Conservation (phyloP, 139 green algal genomes). For the Coelastrella sp. region DNA sequence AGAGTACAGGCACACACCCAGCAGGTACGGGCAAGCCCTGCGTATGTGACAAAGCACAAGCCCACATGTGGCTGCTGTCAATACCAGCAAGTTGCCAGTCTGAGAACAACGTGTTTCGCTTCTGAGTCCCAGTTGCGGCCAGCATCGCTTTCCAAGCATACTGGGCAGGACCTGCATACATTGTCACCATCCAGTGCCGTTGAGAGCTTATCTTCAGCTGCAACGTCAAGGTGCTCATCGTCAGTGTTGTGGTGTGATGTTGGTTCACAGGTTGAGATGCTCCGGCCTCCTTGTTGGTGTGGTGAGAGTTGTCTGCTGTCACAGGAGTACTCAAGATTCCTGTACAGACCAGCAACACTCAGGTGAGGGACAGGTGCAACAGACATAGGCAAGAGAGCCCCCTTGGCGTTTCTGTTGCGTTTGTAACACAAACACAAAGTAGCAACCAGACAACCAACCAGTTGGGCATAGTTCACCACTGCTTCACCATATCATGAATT, state of each 20-base stretch:
- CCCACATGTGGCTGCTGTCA: not conserved
- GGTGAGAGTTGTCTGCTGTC: conserved; percentile 27
- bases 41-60: not conserved
- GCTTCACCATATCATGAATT: too few relatives aligned
- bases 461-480: too few relatives aligned
- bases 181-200: not conserved
- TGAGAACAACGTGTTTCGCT: not conserved
- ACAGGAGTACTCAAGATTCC: not conserved
- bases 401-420: not conserved
- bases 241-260: not conserved
- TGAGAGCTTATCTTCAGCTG: not conserved
- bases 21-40: too few relatives aligned
- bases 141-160: not conserved
- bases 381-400: not conserved
- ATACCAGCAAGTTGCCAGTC: not conserved
- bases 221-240: not conserved
- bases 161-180: not conserved
- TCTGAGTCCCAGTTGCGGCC: not conserved
- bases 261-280: conserved; percentile 11
- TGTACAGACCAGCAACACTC: conserved; percentile 36
- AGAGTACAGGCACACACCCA: conserved; percentile 14
- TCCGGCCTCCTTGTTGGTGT: not conserved
- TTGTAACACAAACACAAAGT: not conserved
- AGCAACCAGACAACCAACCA: not conserved
- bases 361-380: too few relatives aligned